Conservation (phyloP, 148 eudicot genomes). For the Nyssa sinensis region DNA sequence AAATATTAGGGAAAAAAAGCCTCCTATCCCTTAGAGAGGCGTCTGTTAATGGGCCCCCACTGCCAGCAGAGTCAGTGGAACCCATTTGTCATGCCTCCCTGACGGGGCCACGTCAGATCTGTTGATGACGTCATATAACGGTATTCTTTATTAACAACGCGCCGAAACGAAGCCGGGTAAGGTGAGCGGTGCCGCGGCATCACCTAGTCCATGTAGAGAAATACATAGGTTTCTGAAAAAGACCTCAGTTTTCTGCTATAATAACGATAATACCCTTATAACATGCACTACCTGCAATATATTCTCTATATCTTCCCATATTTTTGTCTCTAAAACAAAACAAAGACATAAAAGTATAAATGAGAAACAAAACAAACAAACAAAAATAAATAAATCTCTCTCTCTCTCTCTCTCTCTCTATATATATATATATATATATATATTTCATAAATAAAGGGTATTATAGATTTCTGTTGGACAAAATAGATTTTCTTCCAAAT, state of each 20-base stretch:
- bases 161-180: slow-evolving; percentile 8
- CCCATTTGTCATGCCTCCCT: background rate
- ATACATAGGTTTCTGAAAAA: background rate
- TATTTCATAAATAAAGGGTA: background rate
- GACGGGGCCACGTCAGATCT: slow-evolving; percentile 11
- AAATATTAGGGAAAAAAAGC: background rate
- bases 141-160: slow-evolving; percentile 9
- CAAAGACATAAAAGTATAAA: background rate
- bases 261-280: background rate
- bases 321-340: background rate
- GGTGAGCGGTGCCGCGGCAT: background rate
- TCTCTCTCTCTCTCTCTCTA: too few relatives aligned
- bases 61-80: background rate
- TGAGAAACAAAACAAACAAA: background rate
- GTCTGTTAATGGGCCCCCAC: background rate
- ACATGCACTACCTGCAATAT: background rate
- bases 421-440: too few relatives aligned
- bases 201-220: background rate
- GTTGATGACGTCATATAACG: background rate
- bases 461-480: slow-evolving; percentile 6
- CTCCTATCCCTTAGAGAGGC: background rate
- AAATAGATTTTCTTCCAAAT: background rate
- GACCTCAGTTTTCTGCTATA: background rate
- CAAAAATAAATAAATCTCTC: background rate
- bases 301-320: background rate